These are phyloP conservation scores for Scedosporium boydii DNA, from an alignment of 2,329 filamentous ascomycete species.

Conservation along the genomic window DNA sequence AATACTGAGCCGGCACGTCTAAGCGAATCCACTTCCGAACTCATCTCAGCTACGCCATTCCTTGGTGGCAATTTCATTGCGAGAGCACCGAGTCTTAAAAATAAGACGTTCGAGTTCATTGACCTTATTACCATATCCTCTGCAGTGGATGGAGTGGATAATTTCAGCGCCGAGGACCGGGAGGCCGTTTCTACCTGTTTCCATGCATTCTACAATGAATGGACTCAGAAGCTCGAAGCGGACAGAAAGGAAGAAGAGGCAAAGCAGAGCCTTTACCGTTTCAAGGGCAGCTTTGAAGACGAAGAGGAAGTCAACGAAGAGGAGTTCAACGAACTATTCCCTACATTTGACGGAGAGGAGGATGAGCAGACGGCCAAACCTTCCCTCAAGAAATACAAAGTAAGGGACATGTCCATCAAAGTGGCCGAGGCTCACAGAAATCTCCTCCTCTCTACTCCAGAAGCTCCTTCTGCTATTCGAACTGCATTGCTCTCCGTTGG, in stretches of 20 bases:
- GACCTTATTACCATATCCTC: constrained; percentile 30
- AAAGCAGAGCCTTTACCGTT: constrained; percentile 72
- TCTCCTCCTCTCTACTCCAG: constrained; percentile 36
- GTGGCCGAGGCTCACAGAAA: constrained; percentile 51
- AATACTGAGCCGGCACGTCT: constrained; percentile 27
- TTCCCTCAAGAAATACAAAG: constrained; percentile 24
- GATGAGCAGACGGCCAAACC: constrained; percentile 21
- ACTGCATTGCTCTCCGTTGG: constrained; percentile 34
- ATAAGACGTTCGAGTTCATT: constrained; percentile 39
- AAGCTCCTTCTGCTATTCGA: constrained; percentile 31
- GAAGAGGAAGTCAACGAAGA: constrained; percentile 65
- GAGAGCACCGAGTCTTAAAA: not conserved
- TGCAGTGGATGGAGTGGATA: constrained; percentile 36
- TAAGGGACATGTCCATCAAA: constrained; percentile 48
- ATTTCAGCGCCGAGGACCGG: constrained; percentile 32
- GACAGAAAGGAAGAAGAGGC: constrained; percentile 68
- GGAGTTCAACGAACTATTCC: constrained; percentile 75
- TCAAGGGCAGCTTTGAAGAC: constrained; percentile 67
- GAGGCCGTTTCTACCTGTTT: constrained; percentile 56
- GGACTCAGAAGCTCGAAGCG: constrained; percentile 65
- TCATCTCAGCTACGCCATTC: constrained; percentile 44
- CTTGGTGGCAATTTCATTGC: constrained; percentile 30
- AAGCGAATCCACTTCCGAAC: constrained; percentile 16
- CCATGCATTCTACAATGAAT: constrained; percentile 65
- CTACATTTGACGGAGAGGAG: constrained; percentile 55